These are phyloP conservation scores for Melanopsichium pennsylvanicum DNA, from an alignment of 1,284 basidiomycete genomes.

Conservation along the genomic window DNA sequence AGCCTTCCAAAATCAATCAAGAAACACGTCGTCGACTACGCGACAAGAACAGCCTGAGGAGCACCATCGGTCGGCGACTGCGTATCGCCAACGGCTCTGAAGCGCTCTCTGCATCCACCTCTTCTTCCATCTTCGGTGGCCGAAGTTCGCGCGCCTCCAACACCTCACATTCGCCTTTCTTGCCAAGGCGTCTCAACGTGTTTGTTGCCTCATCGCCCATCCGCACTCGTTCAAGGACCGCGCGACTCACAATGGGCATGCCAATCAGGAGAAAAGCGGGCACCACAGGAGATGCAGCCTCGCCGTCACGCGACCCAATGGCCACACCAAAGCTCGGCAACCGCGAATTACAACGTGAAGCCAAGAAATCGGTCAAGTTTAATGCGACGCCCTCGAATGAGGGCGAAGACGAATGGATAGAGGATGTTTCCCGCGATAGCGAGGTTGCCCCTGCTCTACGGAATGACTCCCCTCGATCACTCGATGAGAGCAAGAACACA, in stretches of 20 bases:
- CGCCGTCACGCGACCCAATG: constrained; percentile 20
- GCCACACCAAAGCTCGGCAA: constrained; percentile 26
- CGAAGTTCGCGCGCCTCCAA: constrained; percentile 39
- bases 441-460: constrained; percentile 10
- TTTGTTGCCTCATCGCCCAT: constrained; percentile 52
- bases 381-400: background rate
- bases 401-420: constrained; percentile 39
- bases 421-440: constrained; percentile 23
- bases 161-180: constrained; percentile 22
- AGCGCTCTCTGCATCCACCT: constrained; percentile 29
- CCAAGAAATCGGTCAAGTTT: constrained; percentile 28
- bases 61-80: constrained; percentile 14
- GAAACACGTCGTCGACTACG: constrained; percentile 26
- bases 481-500: background rate
- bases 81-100: constrained; percentile 24
- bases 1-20: constrained; percentile 20
- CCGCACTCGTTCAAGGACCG: constrained; percentile 38
- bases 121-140: constrained; percentile 38
- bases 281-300: constrained; percentile 9
- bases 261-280: constrained; percentile 16
- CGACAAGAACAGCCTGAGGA: constrained; percentile 13
- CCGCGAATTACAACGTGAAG: constrained; percentile 17
- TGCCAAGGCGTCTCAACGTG: constrained; percentile 18
- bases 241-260: constrained; percentile 12
- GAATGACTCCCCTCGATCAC: background rate